These are phyloP conservation scores for Chrysopogon serrulatus DNA, from an alignment of 176 grass and related monocot genomes.

Conservation along the genomic window DNA sequence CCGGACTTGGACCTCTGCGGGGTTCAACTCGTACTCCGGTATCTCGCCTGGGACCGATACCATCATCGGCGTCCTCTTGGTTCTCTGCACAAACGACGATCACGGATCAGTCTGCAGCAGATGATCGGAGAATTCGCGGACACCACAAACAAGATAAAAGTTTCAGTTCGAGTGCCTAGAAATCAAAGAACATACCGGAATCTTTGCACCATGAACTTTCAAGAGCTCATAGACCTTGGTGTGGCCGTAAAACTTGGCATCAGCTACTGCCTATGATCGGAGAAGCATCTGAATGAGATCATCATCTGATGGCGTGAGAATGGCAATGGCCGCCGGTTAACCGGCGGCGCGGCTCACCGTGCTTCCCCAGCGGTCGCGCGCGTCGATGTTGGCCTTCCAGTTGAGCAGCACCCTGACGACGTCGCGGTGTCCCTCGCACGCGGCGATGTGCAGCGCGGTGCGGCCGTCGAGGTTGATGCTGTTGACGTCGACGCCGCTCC, in stretches of 20 bases:
- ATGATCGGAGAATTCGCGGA: background rate
- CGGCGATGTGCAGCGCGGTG: constrained; percentile 87
- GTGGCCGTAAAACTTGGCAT: constrained; percentile 86
- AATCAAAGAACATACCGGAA: constrained; percentile 44
- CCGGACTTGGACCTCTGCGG: constrained; percentile 71
- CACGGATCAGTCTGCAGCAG: background rate
- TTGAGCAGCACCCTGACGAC: constrained; percentile 70
- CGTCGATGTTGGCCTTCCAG: constrained; percentile 92
- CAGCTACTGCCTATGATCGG: constrained; percentile 56
- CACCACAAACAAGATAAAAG: background rate
- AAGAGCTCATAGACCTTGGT: constrained; percentile 66
- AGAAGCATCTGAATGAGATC: background rate
- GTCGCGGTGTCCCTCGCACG: constrained; percentile 65
- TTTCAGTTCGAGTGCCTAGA: background rate
- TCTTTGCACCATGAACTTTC: constrained; percentile 75
- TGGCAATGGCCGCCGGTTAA: too few species aligned
- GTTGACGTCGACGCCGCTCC: constrained; percentile 72
- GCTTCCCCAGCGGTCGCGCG: constrained; percentile 93
- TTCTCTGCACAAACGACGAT: constrained; percentile 44
- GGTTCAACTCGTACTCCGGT: constrained; percentile 90
- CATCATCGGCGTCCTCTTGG: constrained; percentile 73
- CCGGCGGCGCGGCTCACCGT: constrained; percentile 54
- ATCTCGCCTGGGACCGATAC: constrained; percentile 57
- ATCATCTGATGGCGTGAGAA: background rate
- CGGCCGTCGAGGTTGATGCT: constrained; percentile 94